Percentiles rank a stretch among this genome's conserved stretches.
phyloP scores from a whole-genome alignment of 2,329 filamentous ascomycete genomes.

The Leptographium procerum region DNA sequence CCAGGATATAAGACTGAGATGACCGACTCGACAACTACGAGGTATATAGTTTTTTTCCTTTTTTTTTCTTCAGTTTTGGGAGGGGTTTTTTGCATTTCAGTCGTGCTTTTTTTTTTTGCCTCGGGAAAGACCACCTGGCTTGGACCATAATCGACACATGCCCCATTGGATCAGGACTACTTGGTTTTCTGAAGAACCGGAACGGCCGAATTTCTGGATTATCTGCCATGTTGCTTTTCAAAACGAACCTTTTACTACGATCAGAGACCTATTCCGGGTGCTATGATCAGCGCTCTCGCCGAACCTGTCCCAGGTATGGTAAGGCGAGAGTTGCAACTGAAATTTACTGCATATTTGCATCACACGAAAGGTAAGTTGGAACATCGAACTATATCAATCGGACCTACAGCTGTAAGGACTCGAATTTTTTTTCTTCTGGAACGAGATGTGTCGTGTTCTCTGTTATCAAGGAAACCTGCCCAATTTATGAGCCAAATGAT shows the following conservation, averaged over 20 bases:
- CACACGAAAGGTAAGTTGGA: neutral
- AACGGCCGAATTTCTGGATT: too few species aligned
- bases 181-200: neutral
- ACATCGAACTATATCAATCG: too few species aligned
- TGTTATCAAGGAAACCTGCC: neutral
- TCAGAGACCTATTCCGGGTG: too few species aligned
- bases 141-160: neutral
- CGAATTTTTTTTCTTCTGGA: neutral
- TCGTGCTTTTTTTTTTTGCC: slow-evolving; percentile 12
- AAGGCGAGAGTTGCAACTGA: neutral
- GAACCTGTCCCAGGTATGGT: neutral
- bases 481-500: neutral
- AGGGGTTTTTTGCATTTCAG: slow-evolving; percentile 20
- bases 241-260: too few species aligned
- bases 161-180: neutral
- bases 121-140: neutral
- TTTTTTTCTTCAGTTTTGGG: slow-evolving; percentile 1
- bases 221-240: too few species aligned
- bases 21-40: slow-evolving; percentile 49
- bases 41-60: slow-evolving; percentile 41
- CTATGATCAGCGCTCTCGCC: too few species aligned
- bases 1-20: slow-evolving; percentile 44
- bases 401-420: neutral
- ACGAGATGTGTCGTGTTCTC: neutral
- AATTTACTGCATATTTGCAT: slow-evolving; percentile 1